A percentile compares a stretch with the other conserved stretches of the same genome.
These are phyloP conservation scores for Tulasnella sp. DNA, from an alignment of 768 basidiomycete species.

Conservation along the genomic window DNA sequence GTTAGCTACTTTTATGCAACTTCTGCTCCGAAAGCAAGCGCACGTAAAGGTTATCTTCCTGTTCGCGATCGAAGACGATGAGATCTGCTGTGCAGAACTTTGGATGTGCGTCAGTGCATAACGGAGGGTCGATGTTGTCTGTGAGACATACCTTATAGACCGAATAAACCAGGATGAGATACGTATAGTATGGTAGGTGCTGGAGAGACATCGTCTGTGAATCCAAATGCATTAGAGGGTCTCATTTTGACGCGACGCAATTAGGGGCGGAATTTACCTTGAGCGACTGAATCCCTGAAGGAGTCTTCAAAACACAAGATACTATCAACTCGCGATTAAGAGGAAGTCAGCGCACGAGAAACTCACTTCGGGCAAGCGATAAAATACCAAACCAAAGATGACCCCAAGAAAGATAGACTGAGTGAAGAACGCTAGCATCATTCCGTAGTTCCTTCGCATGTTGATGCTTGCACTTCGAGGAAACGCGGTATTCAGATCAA, in stretches of 20 bases:
- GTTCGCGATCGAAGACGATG: conserved; percentile 38
- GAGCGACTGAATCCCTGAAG: conserved; percentile 30
- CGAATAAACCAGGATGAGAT: conserved; percentile 22
- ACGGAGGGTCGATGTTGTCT: background rate
- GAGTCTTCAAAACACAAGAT: conserved; percentile 20
- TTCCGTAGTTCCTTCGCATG: conserved; percentile 18
- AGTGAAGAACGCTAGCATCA: conserved; percentile 16
- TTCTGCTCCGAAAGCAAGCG: background rate
- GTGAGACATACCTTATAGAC: conserved; percentile 10
- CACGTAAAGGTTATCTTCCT: conserved; percentile 27
- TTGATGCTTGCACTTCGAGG: conserved; percentile 17
- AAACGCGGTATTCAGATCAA: conserved; percentile 7
- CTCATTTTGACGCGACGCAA: too few species aligned
- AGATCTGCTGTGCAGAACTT: conserved; percentile 27
- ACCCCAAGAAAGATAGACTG: conserved; percentile 25
- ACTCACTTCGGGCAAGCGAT: conserved; percentile 28
- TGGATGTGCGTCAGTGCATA: conserved; percentile 1
- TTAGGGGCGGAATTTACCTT: conserved; percentile 24
- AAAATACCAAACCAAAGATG: conserved; percentile 33
- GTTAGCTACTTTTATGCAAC: background rate
- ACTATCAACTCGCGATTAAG: background rate
- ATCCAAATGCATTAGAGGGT: background rate
- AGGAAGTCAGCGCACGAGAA: conserved; percentile 20
- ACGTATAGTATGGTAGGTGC: conserved; percentile 26
- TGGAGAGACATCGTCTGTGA: conserved; percentile 27